Evolutionary conservation across 1,284 basidiomycete species (phyloP).

Genomic region (Apiotrichum domesticum): DNA sequence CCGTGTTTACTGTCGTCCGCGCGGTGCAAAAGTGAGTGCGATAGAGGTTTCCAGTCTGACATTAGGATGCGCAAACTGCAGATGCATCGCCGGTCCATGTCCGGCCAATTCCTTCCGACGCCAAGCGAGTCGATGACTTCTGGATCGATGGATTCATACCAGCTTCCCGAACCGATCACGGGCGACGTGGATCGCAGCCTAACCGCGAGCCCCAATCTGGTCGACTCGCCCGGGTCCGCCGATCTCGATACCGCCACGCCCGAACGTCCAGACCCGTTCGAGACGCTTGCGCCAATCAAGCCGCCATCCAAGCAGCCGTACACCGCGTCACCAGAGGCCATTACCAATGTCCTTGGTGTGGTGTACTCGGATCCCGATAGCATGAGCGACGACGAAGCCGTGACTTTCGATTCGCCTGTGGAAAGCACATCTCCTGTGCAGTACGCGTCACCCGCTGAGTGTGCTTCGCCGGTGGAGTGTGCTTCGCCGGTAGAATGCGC

Average conservation of each 20-base stretch:
- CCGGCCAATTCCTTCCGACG: background rate
- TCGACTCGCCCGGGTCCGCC: slow-evolving; percentile 5
- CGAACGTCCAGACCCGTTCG: background rate
- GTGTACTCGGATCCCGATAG: background rate
- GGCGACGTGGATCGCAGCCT: background rate
- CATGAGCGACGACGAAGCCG: background rate
- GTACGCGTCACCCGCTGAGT: slow-evolving; percentile 1
- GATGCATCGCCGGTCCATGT: background rate
- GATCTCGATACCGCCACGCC: background rate
- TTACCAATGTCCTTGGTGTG: background rate
- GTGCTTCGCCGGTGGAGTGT: background rate
- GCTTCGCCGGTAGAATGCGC: slow-evolving; percentile 1
- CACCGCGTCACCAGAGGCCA: too few species aligned
- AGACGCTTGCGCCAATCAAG: slow-evolving; percentile 3
- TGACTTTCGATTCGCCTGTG: slow-evolving; percentile 1
- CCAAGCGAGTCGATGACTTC: background rate
- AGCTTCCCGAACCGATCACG: slow-evolving; percentile 18
- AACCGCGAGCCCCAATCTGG: slow-evolving; percentile 3
- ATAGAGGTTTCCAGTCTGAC: background rate
- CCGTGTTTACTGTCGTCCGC: slow-evolving; percentile 44
- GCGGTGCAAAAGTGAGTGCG: slow-evolving; percentile 43
- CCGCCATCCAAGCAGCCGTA: too few species aligned
- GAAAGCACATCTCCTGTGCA: background rate
- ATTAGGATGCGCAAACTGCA: slow-evolving; percentile 7
- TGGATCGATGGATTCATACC: slow-evolving; percentile 42